A percentile compares a stretch with the other conserved stretches of the same genome.
Conservation (phyloP, 2,329 filamentous ascomycete genomes). For the Aspergillus udagawae region DNA sequence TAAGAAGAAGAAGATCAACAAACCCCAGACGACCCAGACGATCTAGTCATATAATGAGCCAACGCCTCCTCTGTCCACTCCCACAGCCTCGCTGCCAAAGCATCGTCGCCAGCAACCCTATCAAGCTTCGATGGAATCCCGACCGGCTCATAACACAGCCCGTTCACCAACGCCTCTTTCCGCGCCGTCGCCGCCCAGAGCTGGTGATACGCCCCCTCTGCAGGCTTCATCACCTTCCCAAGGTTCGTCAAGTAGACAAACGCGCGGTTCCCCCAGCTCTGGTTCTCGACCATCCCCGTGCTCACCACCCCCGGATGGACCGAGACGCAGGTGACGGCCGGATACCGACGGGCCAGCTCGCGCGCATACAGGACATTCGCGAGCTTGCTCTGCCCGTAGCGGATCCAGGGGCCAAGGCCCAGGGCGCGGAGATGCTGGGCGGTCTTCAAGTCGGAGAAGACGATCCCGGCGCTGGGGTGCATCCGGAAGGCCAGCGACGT, state of each 20-base stretch:
- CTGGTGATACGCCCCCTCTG: slow-evolving; percentile 39
- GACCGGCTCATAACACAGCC: slow-evolving; percentile 8
- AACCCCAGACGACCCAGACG: not conserved
- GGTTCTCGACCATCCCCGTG: slow-evolving; percentile 31
- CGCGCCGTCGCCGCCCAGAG: slow-evolving; percentile 40
- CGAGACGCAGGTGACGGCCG: slow-evolving; percentile 32
- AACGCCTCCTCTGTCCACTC: slow-evolving; percentile 13
- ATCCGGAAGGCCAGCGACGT: slow-evolving; percentile 3
- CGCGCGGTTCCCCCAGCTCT: slow-evolving; percentile 8
- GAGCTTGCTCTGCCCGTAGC: slow-evolving; percentile 47
- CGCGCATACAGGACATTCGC: slow-evolving; percentile 45
- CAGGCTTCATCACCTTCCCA: slow-evolving; percentile 19
- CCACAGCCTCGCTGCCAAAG: slow-evolving; percentile 10
- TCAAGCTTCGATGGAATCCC: slow-evolving; percentile 5
- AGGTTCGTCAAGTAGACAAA: slow-evolving; percentile 7
- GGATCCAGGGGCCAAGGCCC: slow-evolving; percentile 23
- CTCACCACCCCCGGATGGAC: slow-evolving; percentile 42
- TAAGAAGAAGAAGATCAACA: too few relatives aligned
- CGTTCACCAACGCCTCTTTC: slow-evolving; percentile 13
- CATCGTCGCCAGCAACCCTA: slow-evolving; percentile 2
- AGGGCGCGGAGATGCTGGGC: slow-evolving; percentile 2
- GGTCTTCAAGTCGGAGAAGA: slow-evolving; percentile 12
- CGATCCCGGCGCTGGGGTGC: slow-evolving; percentile 8
- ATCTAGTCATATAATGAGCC: slow-evolving; percentile 3
- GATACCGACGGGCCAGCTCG: slow-evolving; percentile 38